A percentile compares a stretch with the other conserved stretches of the same genome.
phyloP scores from a whole-genome alignment of 352 stramenopile species.

The Globisporangium lucens region DNA sequence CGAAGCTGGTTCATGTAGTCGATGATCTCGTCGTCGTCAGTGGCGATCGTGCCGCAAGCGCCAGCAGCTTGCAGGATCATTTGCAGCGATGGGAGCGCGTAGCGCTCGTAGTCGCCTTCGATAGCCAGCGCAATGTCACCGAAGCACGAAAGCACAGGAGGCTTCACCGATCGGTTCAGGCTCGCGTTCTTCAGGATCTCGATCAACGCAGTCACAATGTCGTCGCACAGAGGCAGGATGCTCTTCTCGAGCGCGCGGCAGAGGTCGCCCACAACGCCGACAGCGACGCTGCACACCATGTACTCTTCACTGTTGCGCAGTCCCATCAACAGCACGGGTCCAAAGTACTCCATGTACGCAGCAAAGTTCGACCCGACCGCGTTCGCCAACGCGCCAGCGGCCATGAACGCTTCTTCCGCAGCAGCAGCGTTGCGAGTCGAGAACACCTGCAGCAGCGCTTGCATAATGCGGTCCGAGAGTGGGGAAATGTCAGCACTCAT shows the following conservation, averaged over 20 bases:
- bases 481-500: slow-evolving; percentile 85
- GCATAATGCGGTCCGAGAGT: slow-evolving; percentile 93
- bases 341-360: slow-evolving; percentile 95
- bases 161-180: slow-evolving; percentile 95
- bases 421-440: slow-evolving; percentile 91
- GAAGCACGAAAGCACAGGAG: slow-evolving; percentile 95
- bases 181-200: slow-evolving; percentile 94
- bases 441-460: slow-evolving; percentile 94
- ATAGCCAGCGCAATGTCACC: slow-evolving; percentile 97
- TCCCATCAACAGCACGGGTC: slow-evolving; percentile 89
- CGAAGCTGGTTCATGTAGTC: slow-evolving; percentile 97
- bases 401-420: slow-evolving; percentile 96
- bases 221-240: slow-evolving; percentile 92
- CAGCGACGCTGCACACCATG: slow-evolving; percentile 95
- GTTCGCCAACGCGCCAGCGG: slow-evolving; percentile 91
- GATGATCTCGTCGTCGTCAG: slow-evolving; percentile 97
- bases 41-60: slow-evolving; percentile 79
- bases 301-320: slow-evolving; percentile 95
- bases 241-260: slow-evolving; percentile 90
- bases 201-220: slow-evolving; percentile 93
- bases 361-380: slow-evolving; percentile 91
- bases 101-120: slow-evolving; percentile 89
- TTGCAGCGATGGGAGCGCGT: slow-evolving; percentile 73
- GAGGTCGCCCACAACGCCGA: slow-evolving; percentile 95
- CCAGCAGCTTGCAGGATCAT: slow-evolving; percentile 88